These are phyloP conservation scores for Vickermania spadyakhi DNA, from an alignment of 208 protist species.

Conservation along the genomic window DNA sequence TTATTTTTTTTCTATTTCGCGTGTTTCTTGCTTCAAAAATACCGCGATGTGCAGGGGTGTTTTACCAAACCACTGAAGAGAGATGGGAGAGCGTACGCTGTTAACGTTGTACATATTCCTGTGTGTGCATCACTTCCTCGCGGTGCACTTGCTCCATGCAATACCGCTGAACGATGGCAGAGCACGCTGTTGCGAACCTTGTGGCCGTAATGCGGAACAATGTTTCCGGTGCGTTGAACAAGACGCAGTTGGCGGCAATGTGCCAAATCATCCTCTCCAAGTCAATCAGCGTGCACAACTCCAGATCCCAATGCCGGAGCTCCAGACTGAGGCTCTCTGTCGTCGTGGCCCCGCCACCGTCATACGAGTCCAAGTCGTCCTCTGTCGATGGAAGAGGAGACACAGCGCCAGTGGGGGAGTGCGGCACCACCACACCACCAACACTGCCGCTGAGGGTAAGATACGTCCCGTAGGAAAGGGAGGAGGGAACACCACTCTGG, in stretches of 20 bases:
- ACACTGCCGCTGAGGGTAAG: neutral
- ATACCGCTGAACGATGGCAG: conserved; percentile 43
- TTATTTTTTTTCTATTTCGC: too few species aligned
- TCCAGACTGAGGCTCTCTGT: neutral
- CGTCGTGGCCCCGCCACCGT: neutral
- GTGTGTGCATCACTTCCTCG: too few species aligned
- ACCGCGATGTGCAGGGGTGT: too few species aligned
- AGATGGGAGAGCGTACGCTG: too few species aligned
- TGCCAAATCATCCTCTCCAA: conserved; percentile 72
- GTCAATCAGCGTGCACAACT: conserved; percentile 31
- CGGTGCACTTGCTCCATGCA: conserved; percentile 54
- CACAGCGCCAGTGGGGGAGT: neutral
- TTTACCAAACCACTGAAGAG: too few species aligned
- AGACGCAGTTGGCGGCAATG: conserved; percentile 70
- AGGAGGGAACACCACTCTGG: neutral
- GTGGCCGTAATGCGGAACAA: conserved; percentile 58
- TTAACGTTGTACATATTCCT: too few species aligned
- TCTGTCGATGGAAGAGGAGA: neutral
- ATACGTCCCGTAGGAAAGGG: neutral
- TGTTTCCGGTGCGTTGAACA: conserved; percentile 78
- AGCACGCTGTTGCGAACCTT: conserved; percentile 45
- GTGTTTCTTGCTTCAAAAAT: too few species aligned
- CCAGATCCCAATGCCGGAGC: neutral
- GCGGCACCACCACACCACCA: neutral
- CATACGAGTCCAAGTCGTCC: too few species aligned